Base-by-base conservation (phyloP, 352 stramenopile genomes). In the Phytophthora sansomeana region DNA sequence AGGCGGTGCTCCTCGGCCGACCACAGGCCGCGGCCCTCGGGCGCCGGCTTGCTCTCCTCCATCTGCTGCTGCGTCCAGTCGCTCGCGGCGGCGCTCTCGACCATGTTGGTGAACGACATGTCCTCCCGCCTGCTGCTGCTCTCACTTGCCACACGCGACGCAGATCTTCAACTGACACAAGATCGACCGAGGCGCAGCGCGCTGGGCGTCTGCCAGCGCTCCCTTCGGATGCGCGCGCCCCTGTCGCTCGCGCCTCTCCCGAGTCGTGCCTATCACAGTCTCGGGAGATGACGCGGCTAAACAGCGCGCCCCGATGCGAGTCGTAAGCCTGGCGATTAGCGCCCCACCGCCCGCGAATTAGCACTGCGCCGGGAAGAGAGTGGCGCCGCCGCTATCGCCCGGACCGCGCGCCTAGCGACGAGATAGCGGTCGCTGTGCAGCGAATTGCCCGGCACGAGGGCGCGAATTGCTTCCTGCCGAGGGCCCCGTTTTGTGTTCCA, bases 1-100 rank as follows among this genome's bases (percentile, higher is more conserved):
- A 89, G 80, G 24, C 73, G 62, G 68, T 93, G 85, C 50, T 94
- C 86, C 49, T 91, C 83, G 5, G 81, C 72, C 8, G 84, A 89
- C 86, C 86, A 95, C 21, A 91, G 75, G 3, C 83, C 83, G 35
- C 83, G 83, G 57, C 83, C 72, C 29, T 91, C 83, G 32, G 69
- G 74, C 13, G 69, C 52, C 32, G 71, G 68, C 67, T 78, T 87
- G 48, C 52, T 44, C 41, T 72, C 67, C 28, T 75, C 51, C 30
- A 65, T 41, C 36, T 73, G 66, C 44, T 48, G 72, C 62, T 78
- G 69, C 50, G 56, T 63, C 58, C 63, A 74, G 46, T 78, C 60
- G 17, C 48, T 55, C 17, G 44, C 58, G 17, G 66, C 47, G 6
- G 61, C 62, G 32, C 55, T 77, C 63, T 76, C 52, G 32, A 72